These are phyloP conservation scores for Boletus rubescentipes DNA, from an alignment of 768 basidiomycete genomes.

Conservation along the genomic window DNA sequence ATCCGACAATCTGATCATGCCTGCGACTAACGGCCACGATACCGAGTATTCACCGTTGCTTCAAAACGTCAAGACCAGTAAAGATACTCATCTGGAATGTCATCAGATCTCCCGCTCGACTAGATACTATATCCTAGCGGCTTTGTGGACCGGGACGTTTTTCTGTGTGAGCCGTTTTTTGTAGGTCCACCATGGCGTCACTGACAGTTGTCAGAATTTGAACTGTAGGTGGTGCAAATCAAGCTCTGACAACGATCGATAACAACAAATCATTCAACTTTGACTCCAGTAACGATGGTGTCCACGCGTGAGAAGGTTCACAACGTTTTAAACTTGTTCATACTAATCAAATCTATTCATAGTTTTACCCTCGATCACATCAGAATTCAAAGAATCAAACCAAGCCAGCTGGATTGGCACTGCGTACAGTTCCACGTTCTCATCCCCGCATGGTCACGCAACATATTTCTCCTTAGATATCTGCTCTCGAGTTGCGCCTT, in stretches of 20 bases:
- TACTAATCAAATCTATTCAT: not conserved
- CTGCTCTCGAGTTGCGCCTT: conserved; percentile 77
- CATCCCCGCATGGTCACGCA: too few relatives aligned
- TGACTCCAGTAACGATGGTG: conserved; percentile 21
- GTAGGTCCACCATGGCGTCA: not conserved
- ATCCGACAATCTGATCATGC: too few relatives aligned
- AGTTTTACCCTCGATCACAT: conserved; percentile 19
- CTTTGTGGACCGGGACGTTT: conserved; percentile 67
- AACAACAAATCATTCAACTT: not conserved
- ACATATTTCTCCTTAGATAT: conserved; percentile 34
- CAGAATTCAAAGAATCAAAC: conserved; percentile 23
- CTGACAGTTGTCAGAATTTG: conserved; percentile 2
- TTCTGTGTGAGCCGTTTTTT: conserved; percentile 46
- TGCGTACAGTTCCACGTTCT: conserved; percentile 6
- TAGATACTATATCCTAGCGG: conserved; percentile 59
- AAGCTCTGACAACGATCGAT: too few relatives aligned
- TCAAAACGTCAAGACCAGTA: not conserved
- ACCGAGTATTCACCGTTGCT: conserved; percentile 29
- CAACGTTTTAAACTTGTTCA: too few relatives aligned
- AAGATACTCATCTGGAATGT: conserved; percentile 38
- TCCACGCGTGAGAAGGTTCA: conserved; percentile 14
- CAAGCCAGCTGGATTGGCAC: conserved; percentile 29
- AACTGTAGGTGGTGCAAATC: conserved; percentile 9
- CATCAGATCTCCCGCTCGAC: conserved; percentile 56
- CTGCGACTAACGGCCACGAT: conserved; percentile 7